Evolutionary conservation across 305 asterid species (phyloP).

Genomic region (Plantago rigida): DNA sequence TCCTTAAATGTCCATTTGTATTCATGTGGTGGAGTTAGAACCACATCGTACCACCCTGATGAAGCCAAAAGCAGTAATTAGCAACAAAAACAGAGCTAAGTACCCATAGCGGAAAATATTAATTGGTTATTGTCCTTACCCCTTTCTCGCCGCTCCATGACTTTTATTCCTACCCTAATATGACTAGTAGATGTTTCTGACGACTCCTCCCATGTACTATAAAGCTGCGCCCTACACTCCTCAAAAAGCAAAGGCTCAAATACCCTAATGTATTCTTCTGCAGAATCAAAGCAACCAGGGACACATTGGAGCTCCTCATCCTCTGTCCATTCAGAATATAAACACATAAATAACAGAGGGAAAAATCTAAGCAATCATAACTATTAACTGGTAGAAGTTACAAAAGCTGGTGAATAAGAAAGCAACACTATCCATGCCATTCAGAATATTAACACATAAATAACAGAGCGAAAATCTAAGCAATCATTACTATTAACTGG

Average conservation of each 20-base stretch:
- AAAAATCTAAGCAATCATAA: not conserved
- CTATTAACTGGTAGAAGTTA: not conserved
- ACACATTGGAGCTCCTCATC: constrained; percentile 89
- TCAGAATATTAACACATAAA: constrained; percentile 10
- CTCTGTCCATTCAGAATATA: constrained; percentile 41
- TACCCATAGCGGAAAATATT: constrained; percentile 4
- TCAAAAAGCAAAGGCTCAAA: constrained; percentile 98
- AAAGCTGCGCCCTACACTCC: constrained; percentile 93
- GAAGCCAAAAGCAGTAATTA: constrained; percentile 25
- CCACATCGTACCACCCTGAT: constrained; percentile 95
- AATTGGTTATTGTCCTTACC: constrained; percentile 34
- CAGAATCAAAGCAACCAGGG: constrained; percentile 88
- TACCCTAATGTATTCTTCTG: constrained; percentile 81
- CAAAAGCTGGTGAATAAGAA: too few species aligned
- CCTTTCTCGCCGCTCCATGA: constrained; percentile 84
- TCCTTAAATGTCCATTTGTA: constrained; percentile 87
- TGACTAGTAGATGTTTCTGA: constrained; percentile 56
- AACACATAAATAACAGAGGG: constrained; percentile 8
- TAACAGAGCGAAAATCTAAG: constrained; percentile 3
- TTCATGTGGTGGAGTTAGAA: constrained; percentile 62
- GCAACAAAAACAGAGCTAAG: constrained; percentile 5
- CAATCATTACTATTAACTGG: not conserved
- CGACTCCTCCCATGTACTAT: constrained; percentile 88
- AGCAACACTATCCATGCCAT: constrained; percentile 23
- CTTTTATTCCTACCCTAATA: constrained; percentile 69